A percentile compares a stretch with the other conserved stretches of the same genome.
These are phyloP conservation scores for Pleurotus pulmonarius DNA, from an alignment of 768 basidiomycete genomes.

Conservation along the genomic window DNA sequence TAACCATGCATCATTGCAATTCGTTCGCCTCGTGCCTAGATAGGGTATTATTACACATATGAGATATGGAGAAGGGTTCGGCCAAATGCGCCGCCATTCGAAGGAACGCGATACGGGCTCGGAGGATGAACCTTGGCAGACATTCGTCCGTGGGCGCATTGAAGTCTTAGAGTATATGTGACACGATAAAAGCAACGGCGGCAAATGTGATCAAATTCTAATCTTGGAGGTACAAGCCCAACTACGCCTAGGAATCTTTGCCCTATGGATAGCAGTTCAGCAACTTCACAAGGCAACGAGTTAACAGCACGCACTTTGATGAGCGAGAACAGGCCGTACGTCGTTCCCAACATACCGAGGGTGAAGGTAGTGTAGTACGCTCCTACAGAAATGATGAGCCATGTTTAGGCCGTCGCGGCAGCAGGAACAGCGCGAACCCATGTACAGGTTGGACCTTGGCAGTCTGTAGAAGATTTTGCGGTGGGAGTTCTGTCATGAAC, in stretches of 20 bases:
- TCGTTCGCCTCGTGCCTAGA: too few relatives aligned
- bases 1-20: too few relatives aligned
- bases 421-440: slow-evolving; percentile 41
- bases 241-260: neutral
- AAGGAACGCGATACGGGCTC: too few relatives aligned
- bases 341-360: slow-evolving; percentile 50
- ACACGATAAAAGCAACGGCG: too few relatives aligned
- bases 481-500: slow-evolving; percentile 34
- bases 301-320: slow-evolving; percentile 30
- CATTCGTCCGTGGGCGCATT: too few relatives aligned
- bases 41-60: too few relatives aligned
- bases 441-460: slow-evolving; percentile 60
- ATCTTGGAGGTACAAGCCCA: neutral
- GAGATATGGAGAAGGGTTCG: too few relatives aligned
- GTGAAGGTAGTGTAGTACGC: slow-evolving; percentile 51
- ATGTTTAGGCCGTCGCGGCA: neutral
- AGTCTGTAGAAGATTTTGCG: slow-evolving; percentile 56
- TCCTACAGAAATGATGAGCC: slow-evolving; percentile 30
- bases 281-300: too few relatives aligned
- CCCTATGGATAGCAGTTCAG: neutral
- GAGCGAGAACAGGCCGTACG: slow-evolving; percentile 46
- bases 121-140: too few relatives aligned
- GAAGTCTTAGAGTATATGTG: too few relatives aligned
- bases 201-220: too few relatives aligned
- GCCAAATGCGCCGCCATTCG: too few relatives aligned